Evolutionary conservation across 768 basidiomycete species (phyloP), one percentile per base, ranked within the genome.

Genomic region (Amyloporia xantha): DNA sequence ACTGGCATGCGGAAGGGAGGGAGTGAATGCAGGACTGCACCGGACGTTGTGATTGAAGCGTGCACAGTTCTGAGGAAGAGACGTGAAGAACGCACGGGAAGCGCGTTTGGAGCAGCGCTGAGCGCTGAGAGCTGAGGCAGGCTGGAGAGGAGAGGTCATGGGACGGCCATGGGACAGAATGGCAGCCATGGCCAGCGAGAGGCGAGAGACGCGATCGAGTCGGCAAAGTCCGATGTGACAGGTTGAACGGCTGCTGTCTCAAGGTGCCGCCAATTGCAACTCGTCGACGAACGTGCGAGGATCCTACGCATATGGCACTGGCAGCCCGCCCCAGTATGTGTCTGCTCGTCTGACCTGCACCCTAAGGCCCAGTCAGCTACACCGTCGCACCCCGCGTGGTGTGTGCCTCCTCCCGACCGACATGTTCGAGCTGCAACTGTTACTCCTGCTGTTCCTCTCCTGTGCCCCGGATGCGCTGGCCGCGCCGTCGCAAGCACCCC

Each of bases 401-500:
- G 13, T 13, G 36, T 39, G 17, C 7, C 30, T 33, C 39, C 52
- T 27, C n/a, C 47, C 11, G 3, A 5, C 19, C 28, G 30, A 45
- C 44, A 60, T 62, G 61, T 43, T 49, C 30, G 48, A 36, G 26
- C 50, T 53, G 56, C 46, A 44, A n/a, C 48, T 57, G 41, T 48
- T 64, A 45, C 44, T 55, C 43, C 49, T 71, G 20, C 54, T 69
- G 27, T 20, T 53, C 6, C 41, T 56, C 38, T 37, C 43, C 35
- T 30, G 40, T 39, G 47, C 65, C 33, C 50, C 63, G 28, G 56
- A 66, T 45, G 65, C 62, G 42, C 40, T 67, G 26, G 61, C 67
- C 2, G 66, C 62, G n/a, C 76, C 75, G 12, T 44, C 62, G 21
- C 77, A 78, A 52, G 59, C 66, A 40, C 67, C 70, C 9, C 55